Conservation (phyloP, 805 yeast genomes). For the Yarrowia sp. region DNA sequence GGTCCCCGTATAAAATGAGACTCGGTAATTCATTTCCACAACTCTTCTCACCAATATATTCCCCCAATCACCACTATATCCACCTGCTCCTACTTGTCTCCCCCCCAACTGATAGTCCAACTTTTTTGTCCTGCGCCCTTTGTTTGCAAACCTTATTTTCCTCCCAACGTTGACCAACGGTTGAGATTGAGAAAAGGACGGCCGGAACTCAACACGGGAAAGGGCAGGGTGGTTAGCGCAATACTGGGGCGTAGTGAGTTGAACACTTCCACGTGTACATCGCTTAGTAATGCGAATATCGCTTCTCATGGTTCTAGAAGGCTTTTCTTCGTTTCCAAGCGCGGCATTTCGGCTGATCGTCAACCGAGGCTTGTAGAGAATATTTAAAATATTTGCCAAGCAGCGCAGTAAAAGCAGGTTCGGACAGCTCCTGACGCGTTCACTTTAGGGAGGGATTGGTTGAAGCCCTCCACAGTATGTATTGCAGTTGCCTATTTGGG, state of each 20-base stretch:
- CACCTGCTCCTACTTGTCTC: neutral
- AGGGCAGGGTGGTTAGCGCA: neutral
- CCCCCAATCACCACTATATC: neutral
- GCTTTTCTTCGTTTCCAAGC: neutral
- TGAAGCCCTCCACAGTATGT: too few species aligned
- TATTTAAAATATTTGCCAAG: neutral
- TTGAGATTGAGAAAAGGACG: slow-evolving; percentile 27
- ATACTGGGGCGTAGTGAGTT: neutral
- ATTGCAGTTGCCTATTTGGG: too few species aligned
- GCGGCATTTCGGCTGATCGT: slow-evolving; percentile 13
- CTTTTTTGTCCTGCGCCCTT: slow-evolving; percentile 17
- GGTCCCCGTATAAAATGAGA: neutral
- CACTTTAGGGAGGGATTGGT: too few species aligned
- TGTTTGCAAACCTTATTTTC: slow-evolving; percentile 8
- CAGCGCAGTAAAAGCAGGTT: neutral
- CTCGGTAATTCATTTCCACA: neutral
- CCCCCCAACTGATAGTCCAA: slow-evolving; percentile 24
- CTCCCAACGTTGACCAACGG: slow-evolving; percentile 32
- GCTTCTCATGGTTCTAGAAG: neutral
- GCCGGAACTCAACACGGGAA: slow-evolving; percentile 20
- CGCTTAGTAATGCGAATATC: neutral
- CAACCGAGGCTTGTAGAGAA: slow-evolving; percentile 11
- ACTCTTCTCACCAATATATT: too few species aligned
- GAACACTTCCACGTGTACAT: neutral
- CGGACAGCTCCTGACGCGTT: too few species aligned